phyloP scores from a whole-genome alignment of 1,284 basidiomycete genomes.

The Earliella scabrosa region DNA sequence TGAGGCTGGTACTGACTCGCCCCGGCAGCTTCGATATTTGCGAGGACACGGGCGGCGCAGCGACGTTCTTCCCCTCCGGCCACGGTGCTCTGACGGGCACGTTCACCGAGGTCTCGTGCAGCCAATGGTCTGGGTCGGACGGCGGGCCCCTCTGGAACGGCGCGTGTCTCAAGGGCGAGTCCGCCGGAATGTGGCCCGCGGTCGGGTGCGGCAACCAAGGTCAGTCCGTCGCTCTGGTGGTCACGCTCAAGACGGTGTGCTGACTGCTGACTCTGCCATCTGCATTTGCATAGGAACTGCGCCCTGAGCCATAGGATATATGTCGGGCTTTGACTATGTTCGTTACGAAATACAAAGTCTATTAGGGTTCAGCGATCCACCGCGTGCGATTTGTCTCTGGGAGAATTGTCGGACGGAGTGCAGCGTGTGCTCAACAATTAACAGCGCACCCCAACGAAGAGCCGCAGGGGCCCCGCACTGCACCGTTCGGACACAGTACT shows the following conservation, averaged over 20 bases:
- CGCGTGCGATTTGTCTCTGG: not conserved
- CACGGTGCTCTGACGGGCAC: slow-evolving; percentile 56
- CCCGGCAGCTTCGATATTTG: slow-evolving; percentile 55
- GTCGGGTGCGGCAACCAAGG: slow-evolving; percentile 59
- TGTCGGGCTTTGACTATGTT: not conserved
- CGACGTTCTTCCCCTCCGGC: slow-evolving; percentile 58
- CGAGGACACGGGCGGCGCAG: slow-evolving; percentile 56
- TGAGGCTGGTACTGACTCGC: not conserved
- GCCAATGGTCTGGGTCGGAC: slow-evolving; percentile 57
- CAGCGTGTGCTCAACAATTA: too few species aligned
- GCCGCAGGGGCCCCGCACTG: too few species aligned
- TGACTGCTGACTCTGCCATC: not conserved
- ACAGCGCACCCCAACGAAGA: too few species aligned
- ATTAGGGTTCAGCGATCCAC: not conserved
- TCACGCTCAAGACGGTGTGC: too few species aligned
- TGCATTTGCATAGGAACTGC: not conserved
- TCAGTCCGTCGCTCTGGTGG: slow-evolving; percentile 23
- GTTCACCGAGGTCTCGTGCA: slow-evolving; percentile 58
- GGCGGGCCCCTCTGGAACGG: slow-evolving; percentile 50
- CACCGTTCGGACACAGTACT: too few species aligned
- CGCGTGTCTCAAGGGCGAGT: slow-evolving; percentile 53
- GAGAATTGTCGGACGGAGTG: not conserved
- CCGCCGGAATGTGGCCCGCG: slow-evolving; percentile 52
- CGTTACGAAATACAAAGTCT: not conserved
- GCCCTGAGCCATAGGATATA: not conserved